These are phyloP conservation scores for Anethum foeniculum DNA, from an alignment of 140 eudicot species.

Conservation along the genomic window DNA sequence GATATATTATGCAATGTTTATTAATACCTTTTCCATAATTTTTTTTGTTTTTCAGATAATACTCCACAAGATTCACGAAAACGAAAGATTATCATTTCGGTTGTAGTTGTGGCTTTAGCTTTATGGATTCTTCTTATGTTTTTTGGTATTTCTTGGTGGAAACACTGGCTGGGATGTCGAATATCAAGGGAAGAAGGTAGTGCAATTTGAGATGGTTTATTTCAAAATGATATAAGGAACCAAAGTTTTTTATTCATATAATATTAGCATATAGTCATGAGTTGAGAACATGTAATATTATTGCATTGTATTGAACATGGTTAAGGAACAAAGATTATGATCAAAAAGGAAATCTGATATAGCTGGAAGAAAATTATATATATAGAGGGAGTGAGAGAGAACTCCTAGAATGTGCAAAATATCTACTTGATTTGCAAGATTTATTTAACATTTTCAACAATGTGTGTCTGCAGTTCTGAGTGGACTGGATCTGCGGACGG, in stretches of 20 bases:
- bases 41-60: constrained; percentile 6
- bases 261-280: neutral
- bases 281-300: neutral
- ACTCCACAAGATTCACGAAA: neutral
- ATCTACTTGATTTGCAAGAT: neutral
- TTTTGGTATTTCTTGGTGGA: constrained; percentile 17
- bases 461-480: constrained; percentile 7
- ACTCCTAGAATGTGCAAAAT: neutral
- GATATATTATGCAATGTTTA: neutral
- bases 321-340: neutral
- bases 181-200: constrained; percentile 27
- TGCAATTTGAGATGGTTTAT: neutral
- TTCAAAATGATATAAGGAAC: neutral
- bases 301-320: neutral
- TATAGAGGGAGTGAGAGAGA: neutral
- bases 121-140: constrained; percentile 7
- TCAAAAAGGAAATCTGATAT: neutral
- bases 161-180: constrained; percentile 7
- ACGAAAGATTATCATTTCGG: constrained; percentile 20
- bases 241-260: neutral
- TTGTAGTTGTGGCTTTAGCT: constrained; percentile 12
- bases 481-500: constrained; percentile 14
- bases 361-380: neutral
- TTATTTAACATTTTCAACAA: neutral
- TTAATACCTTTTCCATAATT: neutral